Conservation (phyloP, 345 rosid species). For the Eucalyptus globulus region DNA sequence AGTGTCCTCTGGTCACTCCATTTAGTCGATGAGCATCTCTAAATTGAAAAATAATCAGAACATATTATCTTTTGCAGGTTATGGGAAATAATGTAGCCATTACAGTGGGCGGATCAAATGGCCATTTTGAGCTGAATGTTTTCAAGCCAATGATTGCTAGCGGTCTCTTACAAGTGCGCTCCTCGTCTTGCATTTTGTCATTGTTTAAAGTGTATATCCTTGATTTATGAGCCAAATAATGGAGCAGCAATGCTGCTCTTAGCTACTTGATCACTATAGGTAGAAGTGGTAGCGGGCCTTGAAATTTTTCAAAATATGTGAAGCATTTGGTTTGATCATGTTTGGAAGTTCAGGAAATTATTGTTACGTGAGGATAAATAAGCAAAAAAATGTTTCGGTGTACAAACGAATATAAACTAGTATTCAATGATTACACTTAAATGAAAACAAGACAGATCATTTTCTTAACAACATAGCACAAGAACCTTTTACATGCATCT, state of each 20-base stretch:
- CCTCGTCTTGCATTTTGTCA: not conserved
- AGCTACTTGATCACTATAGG: not conserved
- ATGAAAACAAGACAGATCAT: not conserved
- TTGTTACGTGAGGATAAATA: not conserved
- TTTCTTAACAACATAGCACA: not conserved
- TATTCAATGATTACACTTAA: not conserved
- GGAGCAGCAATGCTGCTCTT: not conserved
- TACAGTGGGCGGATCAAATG: slow-evolving; percentile 91
- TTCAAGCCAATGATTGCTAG: slow-evolving; percentile 97
- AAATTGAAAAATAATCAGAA: not conserved
- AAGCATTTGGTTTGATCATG: not conserved
- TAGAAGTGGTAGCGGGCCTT: not conserved
- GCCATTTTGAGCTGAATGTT: slow-evolving; percentile 91
- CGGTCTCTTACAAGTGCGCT: slow-evolving; percentile 70
- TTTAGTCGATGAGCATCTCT: not conserved
- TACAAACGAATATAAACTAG: not conserved
- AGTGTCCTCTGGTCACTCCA: not conserved
- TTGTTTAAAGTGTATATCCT: not conserved
- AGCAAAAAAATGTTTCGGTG: not conserved
- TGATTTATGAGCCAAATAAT: not conserved
- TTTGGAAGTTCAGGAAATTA: not conserved
- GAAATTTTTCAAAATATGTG: not conserved
- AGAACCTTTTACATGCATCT: not conserved
- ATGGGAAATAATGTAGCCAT: slow-evolving; percentile 93
- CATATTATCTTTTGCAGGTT: slow-evolving; percentile 34